A percentile compares a stretch with the other conserved stretches of the same genome.
phyloP scores from a whole-genome alignment of 1,139 yeast species.

The Nakaseomyces sp. region DNA sequence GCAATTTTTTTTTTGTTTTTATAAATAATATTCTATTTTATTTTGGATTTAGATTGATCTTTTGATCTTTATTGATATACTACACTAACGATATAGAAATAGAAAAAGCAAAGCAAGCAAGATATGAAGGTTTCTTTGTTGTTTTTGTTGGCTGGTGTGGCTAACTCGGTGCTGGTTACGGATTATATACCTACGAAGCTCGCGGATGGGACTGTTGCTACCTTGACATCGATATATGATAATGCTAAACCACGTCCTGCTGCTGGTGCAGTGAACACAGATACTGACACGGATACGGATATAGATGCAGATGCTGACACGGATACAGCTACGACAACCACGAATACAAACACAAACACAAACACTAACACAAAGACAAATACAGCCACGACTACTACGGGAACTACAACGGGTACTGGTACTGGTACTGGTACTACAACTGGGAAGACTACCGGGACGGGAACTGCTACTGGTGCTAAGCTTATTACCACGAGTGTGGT shows the following conservation, averaged over 20 bases:
- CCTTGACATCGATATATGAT: conserved; percentile 7
- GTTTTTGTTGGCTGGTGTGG: conserved; percentile 14
- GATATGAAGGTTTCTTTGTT: conserved; percentile 10
- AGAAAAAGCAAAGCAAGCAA: neutral
- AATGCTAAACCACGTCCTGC: conserved; percentile 9
- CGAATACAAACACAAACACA: conserved; percentile 7
- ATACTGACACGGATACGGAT: too few relatives aligned
- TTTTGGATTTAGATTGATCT: too few relatives aligned
- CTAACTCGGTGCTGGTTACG: conserved; percentile 1
- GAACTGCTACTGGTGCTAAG: too few relatives aligned
- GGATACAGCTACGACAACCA: conserved; percentile 11
- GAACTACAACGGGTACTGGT: conserved; percentile 7
- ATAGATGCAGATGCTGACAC: conserved; percentile 5
- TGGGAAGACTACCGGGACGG: conserved; percentile 6
- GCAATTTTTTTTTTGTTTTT: too few relatives aligned
- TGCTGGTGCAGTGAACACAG: too few relatives aligned
- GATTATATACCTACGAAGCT: conserved; percentile 11
- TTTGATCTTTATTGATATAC: too few relatives aligned
- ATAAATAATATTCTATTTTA: too few relatives aligned
- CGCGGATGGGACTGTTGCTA: conserved; percentile 9
- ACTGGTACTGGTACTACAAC: conserved; percentile 1
- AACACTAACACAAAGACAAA: conserved; percentile 7
- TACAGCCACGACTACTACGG: conserved; percentile 7
- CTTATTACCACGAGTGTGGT: conserved; percentile 6
- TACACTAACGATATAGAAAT: conserved; percentile 3